Evolutionary conservation across 164 flowering plant genomes (phyloP).

Genomic region (Stephania cephalantha): DNA sequence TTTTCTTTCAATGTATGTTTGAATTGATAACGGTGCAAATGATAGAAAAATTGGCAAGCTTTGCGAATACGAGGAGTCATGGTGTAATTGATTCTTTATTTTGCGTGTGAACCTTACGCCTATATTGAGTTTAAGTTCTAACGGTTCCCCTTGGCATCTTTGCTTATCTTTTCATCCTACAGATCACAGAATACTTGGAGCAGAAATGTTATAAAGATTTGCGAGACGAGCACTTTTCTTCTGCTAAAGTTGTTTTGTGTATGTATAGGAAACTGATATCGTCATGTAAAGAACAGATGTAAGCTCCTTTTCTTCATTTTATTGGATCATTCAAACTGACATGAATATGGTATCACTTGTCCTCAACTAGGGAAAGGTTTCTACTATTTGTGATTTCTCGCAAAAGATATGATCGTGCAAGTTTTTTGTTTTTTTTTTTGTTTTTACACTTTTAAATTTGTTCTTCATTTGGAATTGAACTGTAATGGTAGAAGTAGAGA

Average conservation of each 20-base stretch:
- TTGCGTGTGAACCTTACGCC: neutral
- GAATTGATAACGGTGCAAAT: conserved; percentile 38
- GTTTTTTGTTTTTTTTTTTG: too few species aligned
- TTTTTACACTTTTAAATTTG: neutral
- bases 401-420: too few species aligned
- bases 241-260: conserved; percentile 63
- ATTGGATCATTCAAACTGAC: neutral
- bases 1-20: neutral
- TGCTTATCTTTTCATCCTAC: conserved; percentile 11
- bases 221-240: conserved; percentile 59
- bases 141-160: neutral
- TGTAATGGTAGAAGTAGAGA: neutral
- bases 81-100: neutral
- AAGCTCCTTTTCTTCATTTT: conserved; percentile 28
- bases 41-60: conserved; percentile 78
- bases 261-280: conserved; percentile 61
- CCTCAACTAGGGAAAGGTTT: neutral
- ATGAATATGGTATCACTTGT: neutral
- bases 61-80: conserved; percentile 65
- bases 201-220: conserved; percentile 82
- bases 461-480: neutral
- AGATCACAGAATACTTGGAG: conserved; percentile 68
- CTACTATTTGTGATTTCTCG: too few species aligned
- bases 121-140: neutral
- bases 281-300: conserved; percentile 88